Percentiles rank a stretch among this genome's conserved stretches.
Conservation (phyloP, 1,139 yeast species). For the Saccharomyces uvarum region DNA sequence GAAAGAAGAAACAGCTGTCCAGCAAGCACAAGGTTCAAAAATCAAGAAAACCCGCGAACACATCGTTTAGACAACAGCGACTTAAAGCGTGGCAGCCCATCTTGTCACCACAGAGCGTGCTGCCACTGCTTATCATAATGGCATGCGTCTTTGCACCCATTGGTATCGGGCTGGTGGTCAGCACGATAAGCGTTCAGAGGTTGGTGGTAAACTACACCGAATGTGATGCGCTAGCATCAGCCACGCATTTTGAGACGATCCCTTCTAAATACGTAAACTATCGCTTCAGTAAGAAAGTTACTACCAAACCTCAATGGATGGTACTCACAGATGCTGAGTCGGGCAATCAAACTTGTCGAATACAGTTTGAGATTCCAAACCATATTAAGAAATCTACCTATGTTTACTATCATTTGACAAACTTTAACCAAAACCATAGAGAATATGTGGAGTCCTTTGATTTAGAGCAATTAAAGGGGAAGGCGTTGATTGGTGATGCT, state of each 20-base stretch:
- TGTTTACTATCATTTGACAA: conserved; percentile 62
- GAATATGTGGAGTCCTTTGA: conserved; percentile 69
- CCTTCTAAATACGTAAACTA: conserved; percentile 45
- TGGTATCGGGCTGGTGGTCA: conserved; percentile 58
- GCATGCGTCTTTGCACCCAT: conserved; percentile 65
- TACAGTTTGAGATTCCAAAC: conserved; percentile 53
- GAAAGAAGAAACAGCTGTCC: neutral
- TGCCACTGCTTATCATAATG: conserved; percentile 54
- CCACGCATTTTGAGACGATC: conserved; percentile 35
- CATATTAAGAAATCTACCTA: conserved; percentile 53
- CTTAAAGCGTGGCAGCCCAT: conserved; percentile 81
- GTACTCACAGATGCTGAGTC: conserved; percentile 35
- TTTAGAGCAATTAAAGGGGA: conserved; percentile 54
- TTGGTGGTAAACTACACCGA: conserved; percentile 51
- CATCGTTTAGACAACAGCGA: conserved; percentile 74
- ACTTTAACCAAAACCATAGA: conserved; percentile 70
- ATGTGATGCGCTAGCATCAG: conserved; percentile 41
- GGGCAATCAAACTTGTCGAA: conserved; percentile 37
- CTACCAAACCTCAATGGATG: conserved; percentile 50
- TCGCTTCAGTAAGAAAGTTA: conserved; percentile 42
- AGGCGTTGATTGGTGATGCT: conserved; percentile 40
- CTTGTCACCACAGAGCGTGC: conserved; percentile 63
- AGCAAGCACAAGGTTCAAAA: conserved; percentile 25
- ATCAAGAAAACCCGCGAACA: conserved; percentile 51
- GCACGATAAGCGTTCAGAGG: conserved; percentile 53